phyloP scores from a whole-genome alignment of 495 filamentous ascomycete species.

The Bryoglossum gracile region DNA sequence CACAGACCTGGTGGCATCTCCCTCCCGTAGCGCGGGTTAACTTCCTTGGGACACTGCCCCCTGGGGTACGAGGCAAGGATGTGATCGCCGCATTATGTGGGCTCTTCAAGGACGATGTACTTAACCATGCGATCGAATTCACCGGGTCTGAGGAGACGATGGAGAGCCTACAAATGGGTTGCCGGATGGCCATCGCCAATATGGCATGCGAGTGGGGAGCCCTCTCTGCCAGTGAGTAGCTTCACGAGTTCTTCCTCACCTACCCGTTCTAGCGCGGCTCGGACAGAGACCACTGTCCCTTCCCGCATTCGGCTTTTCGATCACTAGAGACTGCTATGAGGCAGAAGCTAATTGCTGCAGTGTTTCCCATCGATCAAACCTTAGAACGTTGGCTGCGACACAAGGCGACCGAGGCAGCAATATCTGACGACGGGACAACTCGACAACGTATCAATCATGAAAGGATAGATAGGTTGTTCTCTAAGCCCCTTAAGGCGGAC shows the following conservation, averaged over 20 bases:
- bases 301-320: too few species aligned
- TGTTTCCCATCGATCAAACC: conserved; percentile 76
- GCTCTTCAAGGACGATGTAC: conserved; percentile 82
- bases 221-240: too few species aligned
- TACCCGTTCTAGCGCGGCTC: too few species aligned
- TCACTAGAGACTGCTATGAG: too few species aligned
- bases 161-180: conserved; percentile 64
- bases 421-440: conserved; percentile 40
- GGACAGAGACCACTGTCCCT: too few species aligned
- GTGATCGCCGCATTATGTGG: conserved; percentile 90
- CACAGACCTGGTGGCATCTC: conserved; percentile 81
- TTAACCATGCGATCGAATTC: conserved; percentile 93
- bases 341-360: too few species aligned
- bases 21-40: conserved; percentile 78
- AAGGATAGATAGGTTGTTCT: conserved; percentile 63
- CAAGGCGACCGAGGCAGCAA: conserved; percentile 65
- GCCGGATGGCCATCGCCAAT: conserved; percentile 79
- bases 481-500: conserved; percentile 61
- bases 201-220: conserved; percentile 98
- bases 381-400: conserved; percentile 66
- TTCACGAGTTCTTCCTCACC: too few species aligned
- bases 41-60: conserved; percentile 64
- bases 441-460: conserved; percentile 53
- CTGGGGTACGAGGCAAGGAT: conserved; percentile 89
- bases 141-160: conserved; percentile 73